Evolutionary conservation across 202 grass and related monocot species (phyloP).

Genomic region (Zoysia matrella): DNA sequence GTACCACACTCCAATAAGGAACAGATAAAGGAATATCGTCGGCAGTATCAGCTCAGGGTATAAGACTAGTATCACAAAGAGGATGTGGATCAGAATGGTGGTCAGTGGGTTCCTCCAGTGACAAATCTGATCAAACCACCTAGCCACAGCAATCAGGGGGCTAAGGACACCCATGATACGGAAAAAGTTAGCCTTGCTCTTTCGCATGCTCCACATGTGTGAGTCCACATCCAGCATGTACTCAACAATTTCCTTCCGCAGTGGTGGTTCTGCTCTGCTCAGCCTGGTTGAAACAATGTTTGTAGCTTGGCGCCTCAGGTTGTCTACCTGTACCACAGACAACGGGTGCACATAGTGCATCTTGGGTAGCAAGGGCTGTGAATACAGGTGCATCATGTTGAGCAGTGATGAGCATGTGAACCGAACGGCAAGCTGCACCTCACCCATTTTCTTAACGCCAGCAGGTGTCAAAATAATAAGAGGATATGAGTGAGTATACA

Average conservation of each 20-base stretch:
- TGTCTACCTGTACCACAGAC: constrained; percentile 51
- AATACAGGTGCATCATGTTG: constrained; percentile 78
- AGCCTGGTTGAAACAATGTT: constrained; percentile 54
- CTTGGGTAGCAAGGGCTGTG: constrained; percentile 77
- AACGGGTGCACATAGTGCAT: constrained; percentile 70
- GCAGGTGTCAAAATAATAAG: constrained; percentile 69
- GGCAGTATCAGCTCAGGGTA: constrained; percentile 58
- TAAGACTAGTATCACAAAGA: constrained; percentile 48
- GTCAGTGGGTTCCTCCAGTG: constrained; percentile 55
- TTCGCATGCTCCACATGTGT: constrained; percentile 66
- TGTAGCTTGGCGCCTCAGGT: constrained; percentile 53
- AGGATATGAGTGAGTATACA: constrained; percentile 77
- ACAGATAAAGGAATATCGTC: constrained; percentile 55
- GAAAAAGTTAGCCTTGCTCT: constrained; percentile 62
- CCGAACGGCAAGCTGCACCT: constrained; percentile 72
- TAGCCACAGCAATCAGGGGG: constrained; percentile 43
- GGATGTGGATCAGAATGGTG: constrained; percentile 53
- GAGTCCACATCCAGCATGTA: constrained; percentile 61
- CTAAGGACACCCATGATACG: constrained; percentile 52
- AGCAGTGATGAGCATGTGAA: constrained; percentile 72
- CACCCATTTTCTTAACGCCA: constrained; percentile 82
- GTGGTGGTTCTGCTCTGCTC: constrained; percentile 49
- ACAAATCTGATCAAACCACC: constrained; percentile 56
- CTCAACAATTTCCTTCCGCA: constrained; percentile 62
- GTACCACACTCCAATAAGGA: constrained; percentile 58